A percentile compares a stretch with the other conserved stretches of the same genome.
These are phyloP conservation scores for Stenogyne calaminthoides DNA, from an alignment of 305 asterid genomes.

Conservation along the genomic window DNA sequence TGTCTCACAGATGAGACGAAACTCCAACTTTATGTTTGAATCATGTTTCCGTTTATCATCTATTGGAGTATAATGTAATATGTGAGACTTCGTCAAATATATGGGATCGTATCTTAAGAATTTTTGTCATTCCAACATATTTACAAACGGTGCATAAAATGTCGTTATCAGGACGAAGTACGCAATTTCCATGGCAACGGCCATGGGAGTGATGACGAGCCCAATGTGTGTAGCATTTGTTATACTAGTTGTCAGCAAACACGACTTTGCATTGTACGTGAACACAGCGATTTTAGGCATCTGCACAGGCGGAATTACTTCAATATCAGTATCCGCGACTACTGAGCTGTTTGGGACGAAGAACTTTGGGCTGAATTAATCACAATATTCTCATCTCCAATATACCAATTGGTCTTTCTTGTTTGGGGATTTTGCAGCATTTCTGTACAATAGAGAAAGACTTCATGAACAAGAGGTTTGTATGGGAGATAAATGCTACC, in stretches of 20 bases:
- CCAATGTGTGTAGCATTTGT: constrained; percentile 73
- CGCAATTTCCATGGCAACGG: constrained; percentile 47
- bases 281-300: constrained; percentile 62
- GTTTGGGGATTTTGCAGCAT: constrained; percentile 68
- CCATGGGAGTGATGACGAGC: constrained; percentile 55
- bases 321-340: constrained; percentile 59
- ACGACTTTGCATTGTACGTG: constrained; percentile 37
- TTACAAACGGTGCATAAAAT: too few species aligned
- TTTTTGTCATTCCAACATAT: too few species aligned
- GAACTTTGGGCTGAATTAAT: constrained; percentile 62
- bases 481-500: constrained; percentile 56
- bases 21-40: too few species aligned
- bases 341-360: constrained; percentile 60
- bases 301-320: constrained; percentile 70
- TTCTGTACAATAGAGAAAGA: constrained; percentile 43
- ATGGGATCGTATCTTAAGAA: background rate
- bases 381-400: constrained; percentile 74
- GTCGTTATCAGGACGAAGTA: background rate
- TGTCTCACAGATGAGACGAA: too few species aligned
- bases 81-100: background rate
- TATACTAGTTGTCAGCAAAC: constrained; percentile 36
- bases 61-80: too few species aligned
- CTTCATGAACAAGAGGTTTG: constrained; percentile 39
- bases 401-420: constrained; percentile 67
- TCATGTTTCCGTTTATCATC: too few species aligned